These are phyloP conservation scores for Closterium sp. DNA, from an alignment of 139 green algal genomes.

Conservation along the genomic window DNA sequence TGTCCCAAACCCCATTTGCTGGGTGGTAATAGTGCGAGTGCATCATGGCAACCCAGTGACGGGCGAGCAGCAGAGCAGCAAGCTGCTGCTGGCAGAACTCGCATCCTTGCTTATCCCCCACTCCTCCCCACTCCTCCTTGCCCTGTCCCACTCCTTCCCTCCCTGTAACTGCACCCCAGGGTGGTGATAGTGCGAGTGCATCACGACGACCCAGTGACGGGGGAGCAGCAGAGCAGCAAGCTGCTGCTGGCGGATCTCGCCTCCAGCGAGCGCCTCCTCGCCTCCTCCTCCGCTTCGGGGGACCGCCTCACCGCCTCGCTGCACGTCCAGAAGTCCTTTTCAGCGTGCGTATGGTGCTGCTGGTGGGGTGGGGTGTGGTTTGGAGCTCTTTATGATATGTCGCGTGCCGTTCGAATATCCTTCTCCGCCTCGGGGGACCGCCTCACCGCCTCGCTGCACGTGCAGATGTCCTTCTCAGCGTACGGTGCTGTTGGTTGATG, in stretches of 20 bases:
- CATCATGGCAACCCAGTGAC: no score
- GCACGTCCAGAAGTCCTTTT: slow-evolving; percentile 63
- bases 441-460: slow-evolving; percentile 55
- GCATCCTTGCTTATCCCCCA: slow-evolving; percentile 42
- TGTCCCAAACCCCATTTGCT: neutral
- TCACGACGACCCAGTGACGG: neutral
- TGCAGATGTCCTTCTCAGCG: slow-evolving; percentile 62
- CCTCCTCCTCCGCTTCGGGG: slow-evolving; percentile 43
- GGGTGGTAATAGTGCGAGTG: slow-evolving; percentile 33
- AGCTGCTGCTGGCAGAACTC: slow-evolving; percentile 81
- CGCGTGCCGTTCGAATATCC: no score
- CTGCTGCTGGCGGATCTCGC: slow-evolving; percentile 95
- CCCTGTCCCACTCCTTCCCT: no score
- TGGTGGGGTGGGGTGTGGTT: no score
- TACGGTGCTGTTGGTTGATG: slow-evolving; percentile 40
- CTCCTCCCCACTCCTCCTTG: no score
- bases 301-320: slow-evolving; percentile 55
- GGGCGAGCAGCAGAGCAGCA: no score
- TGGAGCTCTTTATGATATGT: no score
- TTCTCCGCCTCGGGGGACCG: slow-evolving; percentile 39
- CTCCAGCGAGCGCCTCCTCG: slow-evolving; percentile 77
- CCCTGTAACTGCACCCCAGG: neutral
- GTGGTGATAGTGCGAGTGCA: slow-evolving; percentile 33
- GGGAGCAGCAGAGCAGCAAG: slow-evolving; percentile 71
- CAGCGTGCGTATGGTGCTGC: slow-evolving; percentile 24